phyloP scores from a whole-genome alignment of 306 rosid genomes.

The Gynostemma pentaphyllum region DNA sequence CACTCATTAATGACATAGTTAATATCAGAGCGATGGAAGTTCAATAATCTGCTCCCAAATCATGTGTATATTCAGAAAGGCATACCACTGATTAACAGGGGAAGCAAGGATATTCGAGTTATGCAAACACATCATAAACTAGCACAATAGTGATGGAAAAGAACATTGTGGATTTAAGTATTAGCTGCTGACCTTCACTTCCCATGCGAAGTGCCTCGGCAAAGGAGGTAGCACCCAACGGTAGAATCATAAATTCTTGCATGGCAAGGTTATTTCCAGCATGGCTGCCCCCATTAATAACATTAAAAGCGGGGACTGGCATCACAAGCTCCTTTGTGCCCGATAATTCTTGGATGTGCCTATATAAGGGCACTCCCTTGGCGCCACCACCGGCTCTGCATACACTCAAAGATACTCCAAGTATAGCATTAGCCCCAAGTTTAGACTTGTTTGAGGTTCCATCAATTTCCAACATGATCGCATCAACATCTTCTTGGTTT shows the following conservation, averaged over 20 bases:
- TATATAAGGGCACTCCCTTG: constrained; percentile 78
- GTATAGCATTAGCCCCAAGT: constrained; percentile 91
- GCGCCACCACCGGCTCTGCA: constrained; percentile 99
- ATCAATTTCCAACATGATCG: constrained; percentile 86
- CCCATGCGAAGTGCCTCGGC: constrained; percentile 92
- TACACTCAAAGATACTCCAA: constrained; percentile 87
- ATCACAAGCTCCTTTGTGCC: constrained; percentile 87
- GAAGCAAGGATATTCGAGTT: constrained; percentile 6
- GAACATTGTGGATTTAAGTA: constrained; percentile 1
- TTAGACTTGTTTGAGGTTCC: constrained; percentile 95
- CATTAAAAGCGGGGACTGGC: constrained; percentile 99
- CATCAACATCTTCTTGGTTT: constrained; percentile 84
- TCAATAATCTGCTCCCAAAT: background rate
- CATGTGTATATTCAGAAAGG: background rate
- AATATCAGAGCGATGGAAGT: background rate
- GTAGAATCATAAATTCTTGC: constrained; percentile 98
- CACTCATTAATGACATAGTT: background rate
- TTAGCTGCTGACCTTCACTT: constrained; percentile 71
- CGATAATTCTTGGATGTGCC: constrained; percentile 81
- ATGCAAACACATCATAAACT: constrained; percentile 5
- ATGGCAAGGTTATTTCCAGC: constrained; percentile 95
- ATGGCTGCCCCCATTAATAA: constrained; percentile 92
- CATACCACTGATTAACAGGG: background rate
- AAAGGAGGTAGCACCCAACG: constrained; percentile 87
- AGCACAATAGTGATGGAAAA: background rate